These are phyloP conservation scores for Phaeotremella skinneri DNA, from an alignment of 768 basidiomycete species.

Conservation along the genomic window DNA sequence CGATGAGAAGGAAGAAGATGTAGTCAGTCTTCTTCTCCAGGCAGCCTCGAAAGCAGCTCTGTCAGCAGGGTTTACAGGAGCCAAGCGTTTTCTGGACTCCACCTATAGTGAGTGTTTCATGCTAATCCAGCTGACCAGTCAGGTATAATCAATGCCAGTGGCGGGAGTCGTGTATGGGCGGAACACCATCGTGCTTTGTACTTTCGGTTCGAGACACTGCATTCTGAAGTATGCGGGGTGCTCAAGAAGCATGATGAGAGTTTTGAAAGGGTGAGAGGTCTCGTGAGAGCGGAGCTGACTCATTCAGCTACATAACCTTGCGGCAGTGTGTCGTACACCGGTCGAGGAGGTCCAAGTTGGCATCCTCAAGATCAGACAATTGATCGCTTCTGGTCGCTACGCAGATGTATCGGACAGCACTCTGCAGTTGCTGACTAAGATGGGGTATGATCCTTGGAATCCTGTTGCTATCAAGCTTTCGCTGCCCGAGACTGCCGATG, in stretches of 20 bases:
- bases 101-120: conserved; percentile 13
- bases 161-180: conserved; percentile 14
- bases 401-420: background rate
- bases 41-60: conserved; percentile 17
- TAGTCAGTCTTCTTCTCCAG: conserved; percentile 15
- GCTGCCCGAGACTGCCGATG: background rate
- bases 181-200: conserved; percentile 5
- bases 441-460: conserved; percentile 17
- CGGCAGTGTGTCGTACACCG: conserved; percentile 9
- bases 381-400: conserved; percentile 9
- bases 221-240: conserved; percentile 11
- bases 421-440: background rate
- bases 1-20: background rate
- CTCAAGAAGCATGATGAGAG: conserved; percentile 11
- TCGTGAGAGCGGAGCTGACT: background rate
- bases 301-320: conserved; percentile 12
- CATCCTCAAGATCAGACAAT: conserved; percentile 8
- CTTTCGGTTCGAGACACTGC: conserved; percentile 4
- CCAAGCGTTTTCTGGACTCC: conserved; percentile 11
- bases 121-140: conserved; percentile 2
- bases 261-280: conserved; percentile 15
- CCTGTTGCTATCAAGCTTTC: background rate
- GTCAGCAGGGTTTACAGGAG: conserved; percentile 15
- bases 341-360: conserved; percentile 15
- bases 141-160: conserved; percentile 16